Conservation (phyloP, 2,329 filamentous ascomycete genomes). For the Aureobasidium sp. region DNA sequence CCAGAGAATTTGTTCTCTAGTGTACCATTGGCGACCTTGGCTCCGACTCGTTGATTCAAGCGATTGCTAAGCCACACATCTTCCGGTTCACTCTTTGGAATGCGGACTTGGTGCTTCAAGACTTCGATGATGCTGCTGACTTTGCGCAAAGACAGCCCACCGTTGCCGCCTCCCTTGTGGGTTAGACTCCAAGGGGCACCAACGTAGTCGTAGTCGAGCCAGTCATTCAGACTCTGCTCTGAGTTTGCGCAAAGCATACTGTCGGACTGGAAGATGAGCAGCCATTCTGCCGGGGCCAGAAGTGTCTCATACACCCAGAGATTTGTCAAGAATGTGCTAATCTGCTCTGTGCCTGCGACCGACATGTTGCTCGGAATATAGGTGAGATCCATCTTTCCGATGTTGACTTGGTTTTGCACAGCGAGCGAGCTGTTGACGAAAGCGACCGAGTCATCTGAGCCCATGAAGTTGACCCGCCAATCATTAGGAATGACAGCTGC, state of each 20-base stretch:
- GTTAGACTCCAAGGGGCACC: not conserved
- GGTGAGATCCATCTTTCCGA: not conserved
- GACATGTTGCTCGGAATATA: not conserved
- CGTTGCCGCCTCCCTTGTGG: not conserved
- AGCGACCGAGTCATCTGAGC: not conserved
- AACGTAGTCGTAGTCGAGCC: constrained; percentile 4
- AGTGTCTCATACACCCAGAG: not conserved
- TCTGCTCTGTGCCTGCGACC: not conserved
- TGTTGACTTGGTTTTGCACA: not conserved
- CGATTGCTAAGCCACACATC: not conserved
- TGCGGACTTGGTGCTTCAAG: not conserved
- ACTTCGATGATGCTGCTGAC: constrained; percentile 1
- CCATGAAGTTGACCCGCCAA: constrained; percentile 8
- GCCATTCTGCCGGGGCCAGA: not conserved
- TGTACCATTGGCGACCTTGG: not conserved
- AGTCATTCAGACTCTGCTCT: constrained; percentile 5
- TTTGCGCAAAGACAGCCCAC: not conserved
- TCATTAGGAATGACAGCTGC: not conserved
- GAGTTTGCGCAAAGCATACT: constrained; percentile 10
- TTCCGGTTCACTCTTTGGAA: not conserved
- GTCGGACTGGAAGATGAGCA: constrained; percentile 1
- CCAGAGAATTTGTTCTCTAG: not conserved
- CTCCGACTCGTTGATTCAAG: not conserved
- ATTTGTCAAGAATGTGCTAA: constrained; percentile 2
- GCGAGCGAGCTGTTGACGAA: not conserved